Percentiles rank a stretch among this genome's conserved stretches.
Conservation (phyloP, 257 asterid genomes). For the Fraxinus anomala region DNA sequence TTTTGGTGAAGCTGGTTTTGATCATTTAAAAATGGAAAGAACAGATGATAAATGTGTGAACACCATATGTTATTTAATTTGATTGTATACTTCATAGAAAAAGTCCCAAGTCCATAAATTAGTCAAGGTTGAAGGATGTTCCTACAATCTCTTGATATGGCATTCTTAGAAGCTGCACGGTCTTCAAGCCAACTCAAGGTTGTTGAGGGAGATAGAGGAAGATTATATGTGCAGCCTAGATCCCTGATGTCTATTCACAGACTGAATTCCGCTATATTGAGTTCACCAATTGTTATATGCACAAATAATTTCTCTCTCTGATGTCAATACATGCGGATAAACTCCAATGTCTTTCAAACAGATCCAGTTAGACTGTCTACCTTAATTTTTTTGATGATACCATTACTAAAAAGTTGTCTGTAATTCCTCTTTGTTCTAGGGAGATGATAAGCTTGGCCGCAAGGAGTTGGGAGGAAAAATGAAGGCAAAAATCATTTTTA, state of each 20-base stretch:
- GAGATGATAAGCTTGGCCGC: neutral
- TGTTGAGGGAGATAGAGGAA: too few relatives aligned
- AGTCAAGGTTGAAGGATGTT: neutral
- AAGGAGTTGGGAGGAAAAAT: too few relatives aligned
- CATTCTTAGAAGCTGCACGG: neutral
- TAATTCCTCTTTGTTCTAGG: neutral
- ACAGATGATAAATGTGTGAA: neutral
- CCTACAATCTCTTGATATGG: neutral
- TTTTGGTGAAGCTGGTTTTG: neutral
- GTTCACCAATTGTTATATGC: too few relatives aligned
- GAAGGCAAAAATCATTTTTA: too few relatives aligned
- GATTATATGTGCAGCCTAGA: too few relatives aligned
- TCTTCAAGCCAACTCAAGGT: neutral
- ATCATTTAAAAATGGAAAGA: neutral
- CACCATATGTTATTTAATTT: neutral
- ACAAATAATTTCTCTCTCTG: too few relatives aligned
- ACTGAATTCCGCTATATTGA: too few relatives aligned
- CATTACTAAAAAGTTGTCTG: neutral
- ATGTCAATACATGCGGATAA: too few relatives aligned
- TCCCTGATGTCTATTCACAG: too few relatives aligned
- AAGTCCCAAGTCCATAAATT: neutral
- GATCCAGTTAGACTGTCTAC: neutral
- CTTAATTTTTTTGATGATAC: neutral
- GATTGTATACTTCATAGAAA: neutral
- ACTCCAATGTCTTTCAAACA: neutral